Evolutionary conservation across 75 land plant species (phyloP), one percentile per base, ranked within the genome.

Genomic region (Selaginella tamariscina): DNA sequence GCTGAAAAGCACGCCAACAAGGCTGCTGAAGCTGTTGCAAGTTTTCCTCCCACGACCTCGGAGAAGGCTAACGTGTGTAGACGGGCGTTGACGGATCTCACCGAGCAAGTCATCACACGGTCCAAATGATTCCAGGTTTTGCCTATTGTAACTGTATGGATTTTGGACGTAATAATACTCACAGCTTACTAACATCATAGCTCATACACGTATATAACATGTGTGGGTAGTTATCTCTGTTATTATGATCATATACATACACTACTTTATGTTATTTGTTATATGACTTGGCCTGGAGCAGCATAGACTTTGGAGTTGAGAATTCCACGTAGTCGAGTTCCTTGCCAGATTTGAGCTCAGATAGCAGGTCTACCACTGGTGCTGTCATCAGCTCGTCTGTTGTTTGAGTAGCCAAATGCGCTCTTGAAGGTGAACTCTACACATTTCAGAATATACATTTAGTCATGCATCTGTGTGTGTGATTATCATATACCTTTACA

Each of bases 11-110:
- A 93, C 77, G 96, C 91, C 0, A 67, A 67, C 54, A 77, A 71
- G 27, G 98, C 98, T n/a, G 82, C 76, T 27, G 83, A 32, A 0
- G 91, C 98, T 1, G 73, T 93, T 56, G 74, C 84, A 32, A 63
- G 84, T 24, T 83, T 93, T 29, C 96, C 98, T 13, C 80, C 81
- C 24, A 82, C 73, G 20, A 65, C 73, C 49, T 80, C 84, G 62
- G 83, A 80, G 33, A 72, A 82, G 32, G 86, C 83, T 0, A 73
- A 56, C 29, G 67, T 71, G 33, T 93, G 91, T 56, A 81, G 98
- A 54, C 56, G 77, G 31, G 98, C 96, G 18, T 83, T 93, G 15
- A 62, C 82, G 23, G 88, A 85, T 33, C 84, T 93, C 28, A 83
- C 96, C 9, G 76, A 87, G 8, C 71, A 73, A 55, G 91, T 87